Percentiles rank a stretch among this genome's conserved stretches.
Evolutionary conservation across 148 eudicot genomes (phyloP).

Genomic region (Hydrangea macrophylla): DNA sequence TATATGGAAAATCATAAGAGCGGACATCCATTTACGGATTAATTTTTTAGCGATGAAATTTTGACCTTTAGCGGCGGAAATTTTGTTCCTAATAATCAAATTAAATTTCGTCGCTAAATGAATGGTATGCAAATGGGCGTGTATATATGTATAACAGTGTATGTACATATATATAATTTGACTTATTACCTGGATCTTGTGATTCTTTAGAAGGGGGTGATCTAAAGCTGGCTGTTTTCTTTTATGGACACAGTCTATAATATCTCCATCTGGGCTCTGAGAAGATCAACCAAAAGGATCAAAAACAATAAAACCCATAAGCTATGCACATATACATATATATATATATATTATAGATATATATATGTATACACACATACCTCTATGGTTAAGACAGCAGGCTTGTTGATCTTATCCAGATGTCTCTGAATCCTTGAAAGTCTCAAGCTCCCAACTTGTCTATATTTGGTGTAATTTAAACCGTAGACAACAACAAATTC

Average conservation of each 20-base stretch:
- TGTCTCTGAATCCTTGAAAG: conserved; percentile 78
- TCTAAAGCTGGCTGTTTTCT: conserved; percentile 90
- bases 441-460: conserved; percentile 75
- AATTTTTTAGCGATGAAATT: too few relatives aligned
- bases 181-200: conserved; percentile 90
- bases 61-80: too few relatives aligned
- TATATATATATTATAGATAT: not conserved
- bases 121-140: too few relatives aligned
- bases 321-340: not conserved
- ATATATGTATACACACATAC: conserved; percentile 32
- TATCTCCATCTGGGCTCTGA: conserved; percentile 99
- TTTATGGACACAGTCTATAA: conserved; percentile 84
- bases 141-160: too few relatives aligned
- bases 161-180: too few relatives aligned
- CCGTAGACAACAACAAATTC: conserved; percentile 27
- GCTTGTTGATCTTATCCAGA: conserved; percentile 69
- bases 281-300: not conserved
- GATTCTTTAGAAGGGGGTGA: conserved; percentile 95
- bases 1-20: too few relatives aligned
- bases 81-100: too few relatives aligned
- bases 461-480: conserved; percentile 60
- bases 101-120: too few relatives aligned
- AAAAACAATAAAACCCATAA: not conserved
- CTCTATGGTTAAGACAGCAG: conserved; percentile 71
- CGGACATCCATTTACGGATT: too few relatives aligned